Conservation (phyloP, 352 stramenopile genomes). For the Globisporangium rhizosaccharum region DNA sequence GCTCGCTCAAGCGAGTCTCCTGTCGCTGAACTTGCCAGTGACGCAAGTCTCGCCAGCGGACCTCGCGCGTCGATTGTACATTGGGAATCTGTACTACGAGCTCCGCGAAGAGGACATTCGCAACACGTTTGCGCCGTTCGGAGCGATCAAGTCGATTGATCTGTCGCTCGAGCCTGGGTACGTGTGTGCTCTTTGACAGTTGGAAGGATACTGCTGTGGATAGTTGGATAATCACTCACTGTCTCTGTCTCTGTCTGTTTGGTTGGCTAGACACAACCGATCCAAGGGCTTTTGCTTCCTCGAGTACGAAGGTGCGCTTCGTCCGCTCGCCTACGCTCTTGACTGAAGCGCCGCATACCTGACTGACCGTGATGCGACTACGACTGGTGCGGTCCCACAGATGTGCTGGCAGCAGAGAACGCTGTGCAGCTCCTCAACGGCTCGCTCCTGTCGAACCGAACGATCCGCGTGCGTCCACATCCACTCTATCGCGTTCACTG, state of each 20-base stretch:
- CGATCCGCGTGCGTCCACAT: slow-evolving; percentile 40
- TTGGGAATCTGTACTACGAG: slow-evolving; percentile 80
- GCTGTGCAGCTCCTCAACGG: slow-evolving; percentile 77
- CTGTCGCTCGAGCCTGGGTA: slow-evolving; percentile 73
- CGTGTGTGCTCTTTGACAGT: not conserved
- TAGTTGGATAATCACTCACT: not conserved
- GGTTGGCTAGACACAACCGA: slow-evolving; percentile 31
- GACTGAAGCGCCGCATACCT: too few relatives aligned
- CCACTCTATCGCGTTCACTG: not conserved
- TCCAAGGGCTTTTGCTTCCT: slow-evolving; percentile 83
- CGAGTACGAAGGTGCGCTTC: slow-evolving; percentile 53
- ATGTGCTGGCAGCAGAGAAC: slow-evolving; percentile 72
- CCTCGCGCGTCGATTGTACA: slow-evolving; percentile 68
- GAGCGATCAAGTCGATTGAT: slow-evolving; percentile 66
- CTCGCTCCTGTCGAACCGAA: slow-evolving; percentile 47
- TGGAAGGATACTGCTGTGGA: not conserved
- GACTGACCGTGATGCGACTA: not conserved
- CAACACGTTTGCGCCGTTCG: slow-evolving; percentile 59
- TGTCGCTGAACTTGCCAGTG: slow-evolving; percentile 49
- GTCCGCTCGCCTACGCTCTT: not conserved
- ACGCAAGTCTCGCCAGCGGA: slow-evolving; percentile 48
- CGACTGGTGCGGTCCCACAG: slow-evolving; percentile 13
- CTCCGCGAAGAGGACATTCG: slow-evolving; percentile 78
- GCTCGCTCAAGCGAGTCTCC: slow-evolving; percentile 62
- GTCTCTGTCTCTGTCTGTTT: slow-evolving; percentile 3